These are phyloP conservation scores for Gentiana macrophylla DNA, from an alignment of 257 asterid species.

Conservation along the genomic window DNA sequence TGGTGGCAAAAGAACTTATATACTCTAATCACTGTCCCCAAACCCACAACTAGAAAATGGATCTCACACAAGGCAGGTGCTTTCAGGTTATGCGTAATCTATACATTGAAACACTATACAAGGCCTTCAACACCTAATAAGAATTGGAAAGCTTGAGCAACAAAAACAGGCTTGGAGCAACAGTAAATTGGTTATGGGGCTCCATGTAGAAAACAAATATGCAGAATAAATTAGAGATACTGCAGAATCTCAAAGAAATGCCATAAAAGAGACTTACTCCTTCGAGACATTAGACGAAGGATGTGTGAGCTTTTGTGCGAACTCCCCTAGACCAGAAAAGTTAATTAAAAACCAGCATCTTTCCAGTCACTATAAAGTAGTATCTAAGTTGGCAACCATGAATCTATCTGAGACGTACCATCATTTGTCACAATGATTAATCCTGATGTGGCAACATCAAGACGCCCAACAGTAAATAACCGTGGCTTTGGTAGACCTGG, in stretches of 20 bases:
- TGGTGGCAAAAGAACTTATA: too few relatives aligned
- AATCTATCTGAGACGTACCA: slow-evolving; percentile 29
- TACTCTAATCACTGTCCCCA: too few relatives aligned
- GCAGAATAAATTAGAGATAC: too few relatives aligned
- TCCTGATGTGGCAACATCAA: slow-evolving; percentile 95
- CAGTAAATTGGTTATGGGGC: too few relatives aligned
- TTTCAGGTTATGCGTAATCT: too few relatives aligned
- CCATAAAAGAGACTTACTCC: slow-evolving; percentile 50
- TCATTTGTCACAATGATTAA: slow-evolving; percentile 91
- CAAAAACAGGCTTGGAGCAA: too few relatives aligned
- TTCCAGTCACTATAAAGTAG: not conserved
- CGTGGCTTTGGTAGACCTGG: slow-evolving; percentile 77
- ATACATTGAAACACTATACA: too few relatives aligned
- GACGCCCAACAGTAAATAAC: slow-evolving; percentile 95
- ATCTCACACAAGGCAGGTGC: too few relatives aligned
- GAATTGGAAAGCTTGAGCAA: too few relatives aligned
- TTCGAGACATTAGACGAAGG: slow-evolving; percentile 89
- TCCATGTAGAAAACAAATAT: too few relatives aligned
- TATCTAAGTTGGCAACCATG: not conserved
- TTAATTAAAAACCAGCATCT: not conserved
- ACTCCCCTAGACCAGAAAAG: slow-evolving; percentile 57
- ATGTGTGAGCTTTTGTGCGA: slow-evolving; percentile 82
- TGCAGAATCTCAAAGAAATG: not conserved
- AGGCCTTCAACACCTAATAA: too few relatives aligned
- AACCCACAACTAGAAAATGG: too few relatives aligned